Conservation (phyloP, 139 green algal species). For the Pseudopediastrum boryanum region DNA sequence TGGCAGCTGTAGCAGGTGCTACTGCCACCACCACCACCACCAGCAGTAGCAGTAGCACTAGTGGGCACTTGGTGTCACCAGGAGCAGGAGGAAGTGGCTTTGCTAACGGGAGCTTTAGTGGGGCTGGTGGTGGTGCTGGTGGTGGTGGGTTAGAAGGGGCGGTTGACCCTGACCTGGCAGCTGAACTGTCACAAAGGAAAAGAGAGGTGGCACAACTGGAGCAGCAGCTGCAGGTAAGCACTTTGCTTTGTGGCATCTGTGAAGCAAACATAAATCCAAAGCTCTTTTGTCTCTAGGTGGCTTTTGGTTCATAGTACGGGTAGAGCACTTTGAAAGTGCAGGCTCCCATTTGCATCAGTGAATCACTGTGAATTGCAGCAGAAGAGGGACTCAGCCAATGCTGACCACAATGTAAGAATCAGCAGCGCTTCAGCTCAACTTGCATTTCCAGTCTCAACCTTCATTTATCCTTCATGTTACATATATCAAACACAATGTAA, state of each 20-base stretch:
- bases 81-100: conserved; percentile 32
- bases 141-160: too few species aligned
- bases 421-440: too few species aligned
- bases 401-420: not conserved
- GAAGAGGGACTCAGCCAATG: not conserved
- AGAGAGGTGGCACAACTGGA: conserved; percentile 45
- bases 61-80: not conserved
- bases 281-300: too few species aligned
- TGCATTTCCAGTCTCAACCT: too few species aligned
- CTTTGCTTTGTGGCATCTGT: not conserved
- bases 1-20: conserved; percentile 24
- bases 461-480: too few species aligned
- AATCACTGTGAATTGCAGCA: not conserved
- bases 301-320: too few species aligned
- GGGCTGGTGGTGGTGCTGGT: conserved; percentile 1
- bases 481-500: too few species aligned
- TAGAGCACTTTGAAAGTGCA: not conserved
- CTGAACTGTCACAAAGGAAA: conserved; percentile 44
- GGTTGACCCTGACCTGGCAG: too few species aligned
- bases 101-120: conserved; percentile 6
- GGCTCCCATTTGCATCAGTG: not conserved
- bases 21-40: not conserved
- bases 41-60: not conserved
- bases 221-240: conserved; percentile 55
- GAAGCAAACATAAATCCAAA: too few species aligned